Evolutionary conservation across 805 yeast genomes (phyloP), one percentile per base, ranked within the genome.

Genomic region (Teunomyces cretensis): DNA sequence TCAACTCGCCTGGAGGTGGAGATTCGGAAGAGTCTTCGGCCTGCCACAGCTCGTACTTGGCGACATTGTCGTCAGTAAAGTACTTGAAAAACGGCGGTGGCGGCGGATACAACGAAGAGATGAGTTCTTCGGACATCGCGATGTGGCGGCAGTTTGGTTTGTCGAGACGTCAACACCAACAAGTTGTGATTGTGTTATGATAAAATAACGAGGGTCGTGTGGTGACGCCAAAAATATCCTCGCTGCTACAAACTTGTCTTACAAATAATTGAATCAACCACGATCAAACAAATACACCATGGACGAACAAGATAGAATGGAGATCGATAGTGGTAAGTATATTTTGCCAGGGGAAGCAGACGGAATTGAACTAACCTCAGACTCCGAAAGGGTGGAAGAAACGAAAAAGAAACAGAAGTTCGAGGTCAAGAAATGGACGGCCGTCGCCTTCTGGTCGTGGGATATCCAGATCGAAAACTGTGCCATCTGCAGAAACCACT

Each of bases 371-470:
- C 62, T 52, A 58, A 60, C 64, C 33, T 14, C 44, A 54, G 53
- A 41, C 24, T 39, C 51, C 19, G 58, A 49, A 39, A 46, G 43
- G 44, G 53, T 44, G 39, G 52, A 39, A 55, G 56, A 46, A 54
- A 50, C 41, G 6, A 35, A 38, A 32, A 38, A 38, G 41, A 38
- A 48, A 42, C 52, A 85, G 64, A 78, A 88, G 56, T 91, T 94
- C 57, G 97, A 92, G 63, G 91, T 94, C 33, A 88, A 89, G 62
- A 94, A 91, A 73, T 92, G 99, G 98, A 90, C 96, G 11, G 98
- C 98, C 0, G 99, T 94, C 40, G 98, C 98, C n/a, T 89, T 94
- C 63, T 94, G 99, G 99, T 89, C 97, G 0, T 94, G 99, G 99
- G 96, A 89, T 68, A 86, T 89, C 49, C 92, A 83, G 30, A 92